Base-by-base conservation (phyloP, 2,329 filamentous ascomycete species). In the Conoideocrella luteorostrata region DNA sequence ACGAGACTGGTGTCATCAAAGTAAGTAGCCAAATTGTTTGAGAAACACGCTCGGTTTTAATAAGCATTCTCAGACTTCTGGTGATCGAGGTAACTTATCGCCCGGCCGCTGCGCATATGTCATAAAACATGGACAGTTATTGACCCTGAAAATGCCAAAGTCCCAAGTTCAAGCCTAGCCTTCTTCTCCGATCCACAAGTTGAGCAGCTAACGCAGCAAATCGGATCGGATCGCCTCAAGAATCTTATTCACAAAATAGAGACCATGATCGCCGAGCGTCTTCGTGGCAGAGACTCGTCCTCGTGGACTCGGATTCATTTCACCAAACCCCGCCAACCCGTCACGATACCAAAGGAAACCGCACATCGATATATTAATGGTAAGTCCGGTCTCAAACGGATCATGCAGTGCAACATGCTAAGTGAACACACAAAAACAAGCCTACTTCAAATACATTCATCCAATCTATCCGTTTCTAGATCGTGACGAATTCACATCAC, bases 391-490 rank as follows among this genome's bases (percentile, higher is more conserved):
- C n/a, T n/a, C n/a, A n/a, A n/a, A n/a, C n/a, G n/a, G n/a, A n/a
- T n/a, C n/a, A n/a, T n/a, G n/a, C n/a, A n/a, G n/a, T n/a, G n/a
- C n/a, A n/a, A n/a, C 10, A 6, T 35, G 39, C 39, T 41, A 11
- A 41, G 6, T n/a, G n/a, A n/a, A n/a, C n/a, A n/a, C n/a, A 12
- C 30, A 26, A 34, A 9, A 13, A 9, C 7, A 15, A 66, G 63
- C 57, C 11, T 67, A 65, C 42, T 67, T 67, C 40, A 46, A 55
- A 4, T 52, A 62, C 17, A 39, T 65, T 2, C 63, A 67, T 43
- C 61, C 61, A 4, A 42, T 65, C 0, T 63, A 65, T 44, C 62
- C 65, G 2, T 66, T 67, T 42, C 51, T 67, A 4, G 56, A 64
- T 37, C 48, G 50, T 28, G 41, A 2, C 23, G 41, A 43, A 18